Evolutionary conservation across 2,329 filamentous ascomycete genomes (phyloP), one percentile per base, ranked within the genome.

Genomic region (Zymoseptoria pseudotritici): DNA sequence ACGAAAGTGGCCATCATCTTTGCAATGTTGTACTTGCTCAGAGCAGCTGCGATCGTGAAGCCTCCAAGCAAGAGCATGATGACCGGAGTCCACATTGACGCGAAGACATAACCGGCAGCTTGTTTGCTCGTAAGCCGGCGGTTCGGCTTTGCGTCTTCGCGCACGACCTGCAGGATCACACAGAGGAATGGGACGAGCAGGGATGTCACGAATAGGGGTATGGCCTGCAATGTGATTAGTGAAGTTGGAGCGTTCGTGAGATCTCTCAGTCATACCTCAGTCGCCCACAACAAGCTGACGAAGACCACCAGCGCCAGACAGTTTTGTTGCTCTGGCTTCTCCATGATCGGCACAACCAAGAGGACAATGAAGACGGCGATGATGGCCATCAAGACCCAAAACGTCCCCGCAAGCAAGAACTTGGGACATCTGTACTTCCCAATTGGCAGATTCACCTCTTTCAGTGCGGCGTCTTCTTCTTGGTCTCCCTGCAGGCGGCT

Each of bases 81-180:
- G 58, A 99, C 94, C 0, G 94, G 93, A 3, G 93, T 97, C 94
- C 94, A 99, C 94, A 99, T 99, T 24, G 94, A 88, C 4, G 91
- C 82, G 69, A 99, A 97, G 60, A 97, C 88, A 69, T 89, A 93
- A 26, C 83, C 80, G 0, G 93, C 90, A 0, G 94, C 92, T 51
- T 85, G 82, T 72, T 92, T 92, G 2, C 91, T 84, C n/a, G 83
- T 82, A 6, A 99, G 81, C 21, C 93, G 85, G 52, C 79, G 76
- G 62, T 90, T 81, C 0, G 87, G 86, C 67, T 83, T 82, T 4
- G 86, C 83, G 57, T 95, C 90, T 31, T 87, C 84, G 31, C 91
- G 86, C 62, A 96, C 90, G 21, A 99, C 91, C 51, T 85, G 84
- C 53, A 99, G 81, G 20, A 96, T 79, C 17, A 99, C 92, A 51